phyloP scores from a whole-genome alignment of 2,329 filamentous ascomycete genomes.

The Xylariomycetidae sp. region DNA sequence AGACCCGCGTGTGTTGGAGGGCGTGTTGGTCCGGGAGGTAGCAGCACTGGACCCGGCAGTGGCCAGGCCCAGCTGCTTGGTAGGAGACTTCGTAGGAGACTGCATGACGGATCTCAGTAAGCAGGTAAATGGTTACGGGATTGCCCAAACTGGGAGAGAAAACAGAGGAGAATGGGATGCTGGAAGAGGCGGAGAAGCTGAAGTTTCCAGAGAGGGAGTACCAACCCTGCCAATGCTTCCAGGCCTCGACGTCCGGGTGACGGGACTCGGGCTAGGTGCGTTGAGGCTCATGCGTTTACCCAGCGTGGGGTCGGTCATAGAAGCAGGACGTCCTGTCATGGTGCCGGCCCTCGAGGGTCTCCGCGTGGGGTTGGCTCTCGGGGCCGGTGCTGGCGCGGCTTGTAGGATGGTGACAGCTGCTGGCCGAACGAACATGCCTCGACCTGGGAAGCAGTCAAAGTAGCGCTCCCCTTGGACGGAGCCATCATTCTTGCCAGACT shows the following conservation, averaged over 20 bases:
- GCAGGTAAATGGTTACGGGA: no score
- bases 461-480: conserved; percentile 82
- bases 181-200: no score
- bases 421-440: conserved; percentile 80
- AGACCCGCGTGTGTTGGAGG: conserved; percentile 44
- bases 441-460: conserved; percentile 73
- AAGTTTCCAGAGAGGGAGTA: conserved; percentile 9
- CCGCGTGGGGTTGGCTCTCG: conserved; percentile 31
- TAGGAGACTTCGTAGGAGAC: conserved; percentile 75
- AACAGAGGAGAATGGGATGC: no score
- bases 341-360: conserved; percentile 29
- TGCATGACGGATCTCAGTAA: conserved; percentile 35
- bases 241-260: conserved; percentile 48
- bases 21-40: conserved; percentile 59
- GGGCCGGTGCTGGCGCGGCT: conserved; percentile 37
- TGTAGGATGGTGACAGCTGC: conserved; percentile 57
- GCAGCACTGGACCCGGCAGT: conserved; percentile 48
- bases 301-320: conserved; percentile 46
- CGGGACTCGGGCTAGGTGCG: conserved; percentile 67
- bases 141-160: no score
- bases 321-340: conserved; percentile 41
- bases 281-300: conserved; percentile 64
- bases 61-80: conserved; percentile 64
- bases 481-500: conserved; percentile 88
- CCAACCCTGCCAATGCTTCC: conserved; percentile 53